Evolutionary conservation across 1,139 yeast species (phyloP), one percentile per base, ranked within the genome.

Genomic region (Pichia sp.): DNA sequence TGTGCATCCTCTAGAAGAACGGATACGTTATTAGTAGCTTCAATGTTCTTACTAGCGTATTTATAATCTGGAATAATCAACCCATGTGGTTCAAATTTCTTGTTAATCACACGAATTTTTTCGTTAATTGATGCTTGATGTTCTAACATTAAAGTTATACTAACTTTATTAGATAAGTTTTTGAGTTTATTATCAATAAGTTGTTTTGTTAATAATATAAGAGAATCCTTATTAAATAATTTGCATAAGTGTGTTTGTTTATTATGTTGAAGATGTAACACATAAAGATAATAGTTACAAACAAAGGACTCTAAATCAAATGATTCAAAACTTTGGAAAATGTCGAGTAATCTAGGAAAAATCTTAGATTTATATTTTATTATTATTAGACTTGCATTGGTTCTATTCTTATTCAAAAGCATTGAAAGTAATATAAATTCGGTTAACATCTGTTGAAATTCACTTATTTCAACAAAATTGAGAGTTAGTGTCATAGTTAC

Each of bases 11-110:
- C 16, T 5, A 15, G 19, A n/a, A 36, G 28, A 6, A 7, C 15
- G 7, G 13, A 26, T 6, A 10, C 13, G 28, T 26, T 11, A 26
- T 26, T n/a, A n/a, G n/a, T n/a, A n/a, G n/a, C n/a, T n/a, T n/a
- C n/a, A n/a, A n/a, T n/a, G n/a, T n/a, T n/a, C n/a, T n/a, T n/a
- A n/a, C n/a, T n/a, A n/a, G n/a, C n/a, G n/a, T n/a, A n/a, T n/a
- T n/a, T n/a, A n/a, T n/a, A n/a, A n/a, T n/a, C n/a, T 13, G 45
- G 46, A 4, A 41, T 23, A 15, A 33, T 40, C 8, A 50, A 35
- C 4, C 28, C 31, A 6, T 25, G 6, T 2, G 26, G 31, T 6
- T 26, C 10, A 30, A 36, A 39, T 5, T 47, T 31, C 4, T 37
- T 20, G 11, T 38, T 38, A 7, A 51, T 36, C 2, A 40, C 29